Evolutionary conservation across 768 basidiomycete species (phyloP).

Genomic region (Ephemerocybe angulata): DNA sequence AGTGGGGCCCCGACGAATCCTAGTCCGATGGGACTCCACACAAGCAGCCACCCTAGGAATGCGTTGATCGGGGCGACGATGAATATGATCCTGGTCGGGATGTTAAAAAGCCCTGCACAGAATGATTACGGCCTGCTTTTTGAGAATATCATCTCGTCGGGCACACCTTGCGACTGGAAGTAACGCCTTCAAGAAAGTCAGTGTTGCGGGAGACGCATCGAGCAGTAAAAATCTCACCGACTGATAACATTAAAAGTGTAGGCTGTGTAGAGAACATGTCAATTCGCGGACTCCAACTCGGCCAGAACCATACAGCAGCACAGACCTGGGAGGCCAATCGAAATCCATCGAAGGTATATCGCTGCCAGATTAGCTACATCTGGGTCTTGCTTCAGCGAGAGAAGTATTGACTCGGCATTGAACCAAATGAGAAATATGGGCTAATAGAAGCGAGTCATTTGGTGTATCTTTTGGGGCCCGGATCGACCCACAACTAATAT

Average conservation of each 20-base stretch:
- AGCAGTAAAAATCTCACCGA: slow-evolving; percentile 16
- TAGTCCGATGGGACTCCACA: slow-evolving; percentile 85
- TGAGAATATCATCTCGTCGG: too few relatives aligned
- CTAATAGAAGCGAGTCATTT: slow-evolving; percentile 33
- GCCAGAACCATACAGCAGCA: too few relatives aligned
- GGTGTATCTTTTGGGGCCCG: too few relatives aligned
- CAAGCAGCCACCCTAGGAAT: slow-evolving; percentile 79
- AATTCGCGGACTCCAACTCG: too few relatives aligned
- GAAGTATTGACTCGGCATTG: slow-evolving; percentile 74
- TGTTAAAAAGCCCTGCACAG: slow-evolving; percentile 76
- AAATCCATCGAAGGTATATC: slow-evolving; percentile 72
- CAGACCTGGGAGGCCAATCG: slow-evolving; percentile 82
- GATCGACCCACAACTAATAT: slow-evolving; percentile 65
- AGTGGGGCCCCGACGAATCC: slow-evolving; percentile 93
- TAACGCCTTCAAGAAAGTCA: slow-evolving; percentile 10
- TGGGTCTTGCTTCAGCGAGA: slow-evolving; percentile 74
- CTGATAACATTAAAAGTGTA: slow-evolving; percentile 53
- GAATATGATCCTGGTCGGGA: slow-evolving; percentile 81
- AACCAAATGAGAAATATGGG: slow-evolving; percentile 73
- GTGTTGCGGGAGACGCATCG: neutral
- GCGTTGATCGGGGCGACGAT: slow-evolving; percentile 85
- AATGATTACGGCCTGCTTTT: too few relatives aligned
- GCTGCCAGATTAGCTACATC: slow-evolving; percentile 78
- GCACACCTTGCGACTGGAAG: slow-evolving; percentile 83
- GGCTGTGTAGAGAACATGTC: too few relatives aligned